Evolutionary conservation across 805 yeast species (phyloP), one percentile per base, ranked within the genome.

Genomic region (Metschnikowia arizonensis): DNA sequence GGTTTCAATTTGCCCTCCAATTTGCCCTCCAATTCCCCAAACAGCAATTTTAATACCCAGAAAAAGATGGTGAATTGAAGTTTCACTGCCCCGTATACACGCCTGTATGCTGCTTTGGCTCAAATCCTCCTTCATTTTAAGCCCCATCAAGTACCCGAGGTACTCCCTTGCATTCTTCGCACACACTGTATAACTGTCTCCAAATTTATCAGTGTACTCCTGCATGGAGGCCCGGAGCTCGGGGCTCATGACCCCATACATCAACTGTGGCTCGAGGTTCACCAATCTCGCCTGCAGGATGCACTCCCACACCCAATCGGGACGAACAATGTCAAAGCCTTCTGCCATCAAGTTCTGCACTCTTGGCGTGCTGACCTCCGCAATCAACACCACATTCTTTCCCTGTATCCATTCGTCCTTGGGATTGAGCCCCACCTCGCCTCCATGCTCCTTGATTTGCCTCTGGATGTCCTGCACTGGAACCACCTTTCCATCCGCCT

Each of bases 271-370:
- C 52, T 86, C 95, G 5, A 85, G 52, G 2, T 72, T 73, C 0
- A 87, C 61, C 1, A 80, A 37, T 2, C 54, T 42, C 1, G 60
- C 55, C 11, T 66, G 59, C 14, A 60, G 56, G 2, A 86, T 64
- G 53, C 93, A 81, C 52, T 86, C 90, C 36, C 79, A 68, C 5
- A 88, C 59, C 96, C 96, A 91, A 25, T 65, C 60, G 0, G 95
- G 88, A 42, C 64, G 72, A 6, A 88, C 58, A 0, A 91, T 68
- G 55, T 83, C 86, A 53, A 73, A 77, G 0, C 85, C 85, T 14
- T 59, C 57, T 2, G 53, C 42, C 9, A 57, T 44, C 50, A 63
- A 65, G 4, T 50, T 42, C 33, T 56, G 45, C 14, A 64, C 50
- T 5, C 59, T 51, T 4, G 74, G 73, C 3, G 64, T 53, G 8